A percentile compares a stretch with the other conserved stretches of the same genome.
These are phyloP conservation scores for Arthrobotrys megalospora DNA, from an alignment of 2,329 filamentous ascomycete genomes.

Conservation along the genomic window DNA sequence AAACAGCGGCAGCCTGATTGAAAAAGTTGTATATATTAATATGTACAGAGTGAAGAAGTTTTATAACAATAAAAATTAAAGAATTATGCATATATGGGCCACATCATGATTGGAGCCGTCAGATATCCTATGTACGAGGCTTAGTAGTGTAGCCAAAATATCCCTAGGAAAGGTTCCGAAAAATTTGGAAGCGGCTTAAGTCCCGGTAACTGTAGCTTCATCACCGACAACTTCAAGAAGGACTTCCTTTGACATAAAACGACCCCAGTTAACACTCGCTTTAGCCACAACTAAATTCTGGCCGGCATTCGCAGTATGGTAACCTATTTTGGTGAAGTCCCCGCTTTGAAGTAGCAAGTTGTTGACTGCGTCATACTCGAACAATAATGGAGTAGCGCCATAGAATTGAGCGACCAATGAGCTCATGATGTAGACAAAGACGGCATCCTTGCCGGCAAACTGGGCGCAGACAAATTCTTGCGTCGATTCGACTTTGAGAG, in stretches of 20 bases:
- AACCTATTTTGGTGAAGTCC: not conserved
- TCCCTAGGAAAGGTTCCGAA: too few relatives aligned
- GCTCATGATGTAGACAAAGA: constrained; percentile 7
- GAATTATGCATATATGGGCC: not conserved
- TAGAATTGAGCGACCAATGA: not conserved
- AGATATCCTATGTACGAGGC: too few relatives aligned
- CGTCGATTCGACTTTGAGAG: not conserved
- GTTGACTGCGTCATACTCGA: not conserved
- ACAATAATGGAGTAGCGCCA: not conserved
- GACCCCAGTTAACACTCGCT: constrained; percentile 2
- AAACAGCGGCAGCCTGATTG: too few relatives aligned
- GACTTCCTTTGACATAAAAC: not conserved
- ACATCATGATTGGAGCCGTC: not conserved
- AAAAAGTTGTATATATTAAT: not conserved
- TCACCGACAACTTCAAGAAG: not conserved
- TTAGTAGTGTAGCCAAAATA: too few relatives aligned
- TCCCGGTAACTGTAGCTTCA: too few relatives aligned
- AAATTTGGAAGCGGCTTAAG: too few relatives aligned
- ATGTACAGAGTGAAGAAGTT: constrained; percentile 5
- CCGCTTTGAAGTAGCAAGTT: not conserved
- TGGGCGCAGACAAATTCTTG: constrained; percentile 2
- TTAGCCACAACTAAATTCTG: not conserved
- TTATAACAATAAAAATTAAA: not conserved
- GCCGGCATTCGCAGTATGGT: not conserved
- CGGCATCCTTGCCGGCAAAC: not conserved